Conservation (phyloP, 345 rosid species). For the Sonneratia alba region DNA sequence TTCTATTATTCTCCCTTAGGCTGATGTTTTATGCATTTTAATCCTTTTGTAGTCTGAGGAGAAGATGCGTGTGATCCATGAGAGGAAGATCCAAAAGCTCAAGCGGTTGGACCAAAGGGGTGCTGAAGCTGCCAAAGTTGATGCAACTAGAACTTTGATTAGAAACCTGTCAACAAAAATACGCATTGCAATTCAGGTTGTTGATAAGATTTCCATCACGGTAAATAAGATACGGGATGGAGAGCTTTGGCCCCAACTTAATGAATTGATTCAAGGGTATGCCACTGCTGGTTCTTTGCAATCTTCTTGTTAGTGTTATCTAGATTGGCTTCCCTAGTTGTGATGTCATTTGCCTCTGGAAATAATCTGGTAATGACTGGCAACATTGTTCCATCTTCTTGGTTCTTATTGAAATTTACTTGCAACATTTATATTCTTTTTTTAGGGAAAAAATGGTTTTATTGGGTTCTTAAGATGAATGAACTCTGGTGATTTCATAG, state of each 20-base stretch:
- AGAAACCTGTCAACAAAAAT: conserved; percentile 40
- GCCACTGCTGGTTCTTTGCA: background rate
- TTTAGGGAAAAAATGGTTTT: background rate
- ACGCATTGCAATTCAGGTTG: conserved; percentile 48
- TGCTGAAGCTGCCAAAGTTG: conserved; percentile 30
- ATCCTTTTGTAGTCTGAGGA: conserved; percentile 49
- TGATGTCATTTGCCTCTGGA: background rate
- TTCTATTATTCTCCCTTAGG: background rate
- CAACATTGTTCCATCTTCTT: background rate
- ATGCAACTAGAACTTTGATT: conserved; percentile 24
- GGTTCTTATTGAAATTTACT: background rate
- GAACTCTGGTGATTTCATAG: too few relatives aligned
- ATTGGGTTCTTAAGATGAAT: background rate
- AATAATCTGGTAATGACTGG: background rate
- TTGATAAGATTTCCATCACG: conserved; percentile 39
- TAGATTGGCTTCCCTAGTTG: background rate
- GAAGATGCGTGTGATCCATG: conserved; percentile 38
- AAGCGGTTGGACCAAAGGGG: conserved; percentile 33
- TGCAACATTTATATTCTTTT: background rate
- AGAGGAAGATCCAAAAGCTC: conserved; percentile 37
- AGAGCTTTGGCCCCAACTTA: conserved; percentile 54
- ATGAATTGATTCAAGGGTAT: conserved; percentile 44
- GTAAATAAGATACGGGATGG: conserved; percentile 52
- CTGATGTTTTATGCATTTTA: background rate
- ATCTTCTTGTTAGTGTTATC: background rate